phyloP scores from a whole-genome alignment of 306 rosid genomes.

The Sindora glabra region DNA sequence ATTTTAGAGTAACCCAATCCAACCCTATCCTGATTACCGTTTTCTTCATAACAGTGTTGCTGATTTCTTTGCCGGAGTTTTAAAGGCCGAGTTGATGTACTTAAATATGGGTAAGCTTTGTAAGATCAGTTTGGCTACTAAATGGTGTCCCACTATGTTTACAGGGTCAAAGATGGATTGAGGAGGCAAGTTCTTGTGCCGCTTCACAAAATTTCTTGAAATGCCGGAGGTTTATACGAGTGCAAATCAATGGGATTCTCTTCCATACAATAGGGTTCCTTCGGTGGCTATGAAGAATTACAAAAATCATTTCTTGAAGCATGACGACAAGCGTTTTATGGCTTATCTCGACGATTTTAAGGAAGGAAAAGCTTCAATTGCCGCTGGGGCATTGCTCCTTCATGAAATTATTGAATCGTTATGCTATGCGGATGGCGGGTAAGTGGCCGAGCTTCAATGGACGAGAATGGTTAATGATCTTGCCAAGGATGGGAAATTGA shows the following conservation, averaged over 20 bases:
- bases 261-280: slow-evolving; percentile 57
- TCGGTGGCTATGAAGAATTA: slow-evolving; percentile 58
- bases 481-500: slow-evolving; percentile 38
- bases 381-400: slow-evolving; percentile 62
- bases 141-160: slow-evolving; percentile 86
- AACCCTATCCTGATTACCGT: slow-evolving; percentile 26
- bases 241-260: slow-evolving; percentile 39
- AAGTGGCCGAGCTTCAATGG: slow-evolving; percentile 70
- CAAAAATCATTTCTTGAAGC: slow-evolving; percentile 40
- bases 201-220: slow-evolving; percentile 43
- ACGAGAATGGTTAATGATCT: slow-evolving; percentile 55
- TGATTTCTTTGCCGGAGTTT: slow-evolving; percentile 40
- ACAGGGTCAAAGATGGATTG: slow-evolving; percentile 57
- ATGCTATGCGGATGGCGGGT: slow-evolving; percentile 14
- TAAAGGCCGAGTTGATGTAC: slow-evolving; percentile 38
- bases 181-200: slow-evolving; percentile 64
- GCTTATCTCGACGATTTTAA: slow-evolving; percentile 39
- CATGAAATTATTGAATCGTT: slow-evolving; percentile 40
- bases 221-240: slow-evolving; percentile 70
- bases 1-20: too few species aligned
- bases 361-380: slow-evolving; percentile 32
- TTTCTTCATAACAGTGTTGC: slow-evolving; percentile 41
- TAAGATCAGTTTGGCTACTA: slow-evolving; percentile 54
- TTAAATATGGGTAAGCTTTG: slow-evolving; percentile 14
- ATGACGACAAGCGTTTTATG: slow-evolving; percentile 39